Evolutionary conservation across 495 filamentous ascomycete genomes (phyloP), one percentile per base, ranked within the genome.

Genomic region (Lasiosphaeria hispida): DNA sequence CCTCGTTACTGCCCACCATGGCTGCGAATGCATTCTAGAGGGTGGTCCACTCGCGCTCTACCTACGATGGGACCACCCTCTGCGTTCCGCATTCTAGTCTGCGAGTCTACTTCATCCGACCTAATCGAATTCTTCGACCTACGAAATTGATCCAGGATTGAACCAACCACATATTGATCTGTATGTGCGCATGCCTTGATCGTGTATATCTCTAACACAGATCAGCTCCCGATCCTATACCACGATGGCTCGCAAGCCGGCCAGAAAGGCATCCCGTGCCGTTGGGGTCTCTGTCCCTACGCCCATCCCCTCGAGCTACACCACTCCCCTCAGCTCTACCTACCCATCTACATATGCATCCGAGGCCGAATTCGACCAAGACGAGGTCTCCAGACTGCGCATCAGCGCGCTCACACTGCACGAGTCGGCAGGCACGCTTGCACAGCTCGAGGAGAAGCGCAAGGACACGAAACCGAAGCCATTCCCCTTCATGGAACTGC

Each of bases 401-500:
- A 68, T 78, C 17, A 59, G 64, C 35, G 65, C 63, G 0, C 52
- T 78, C 30, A 64, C 71, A 9, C 59, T 77, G 9, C 56, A 66
- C 43, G 58, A 59, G 14, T 17, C 55, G 40, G 43, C 53, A 44
- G 48, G 54, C 1, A 1, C 60, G 13, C 11, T 37, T 10, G 37
- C 56, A 10, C 61, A 55, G 14, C 59, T 54, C 1, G 69, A 63
- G 23, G 66, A 70, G 59, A 48, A 59, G 10, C 13, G 48, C 18
- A 11, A 45, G 7, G 51, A 53, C 37, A 40, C 15, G 57, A 61
- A 72, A 39, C 77, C 82, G 57, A 61, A 72, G 41, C 77, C 82
- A 0, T 95, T 95, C 64, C 83, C 77, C 30, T 91, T 95, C 71
- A 82, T 95, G 66, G 80, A 86, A 48, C 77, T 96, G 0, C 91